These are phyloP conservation scores for Claviceps digitariae DNA, from an alignment of 2,329 filamentous ascomycete genomes.

Conservation along the genomic window DNA sequence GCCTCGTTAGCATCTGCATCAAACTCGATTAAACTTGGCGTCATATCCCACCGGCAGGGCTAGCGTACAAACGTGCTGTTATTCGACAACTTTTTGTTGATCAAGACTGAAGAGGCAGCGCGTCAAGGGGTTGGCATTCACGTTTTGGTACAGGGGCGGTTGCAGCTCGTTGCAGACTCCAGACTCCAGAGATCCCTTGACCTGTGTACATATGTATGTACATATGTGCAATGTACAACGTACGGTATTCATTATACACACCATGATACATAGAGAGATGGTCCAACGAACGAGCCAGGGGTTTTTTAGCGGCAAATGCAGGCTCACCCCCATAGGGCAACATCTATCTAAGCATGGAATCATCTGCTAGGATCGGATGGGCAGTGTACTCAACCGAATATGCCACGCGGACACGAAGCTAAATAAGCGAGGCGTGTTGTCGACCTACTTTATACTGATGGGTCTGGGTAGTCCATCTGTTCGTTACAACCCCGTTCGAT, in stretches of 20 bases:
- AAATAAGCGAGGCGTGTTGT: background rate
- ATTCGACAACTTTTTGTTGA: no score
- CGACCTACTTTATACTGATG: background rate
- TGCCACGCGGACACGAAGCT: background rate
- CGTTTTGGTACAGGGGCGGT: background rate
- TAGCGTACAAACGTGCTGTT: no score
- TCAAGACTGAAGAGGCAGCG: background rate
- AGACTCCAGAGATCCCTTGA: background rate
- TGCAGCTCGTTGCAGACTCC: constrained; percentile 1
- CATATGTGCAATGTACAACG: background rate
- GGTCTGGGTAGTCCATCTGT: background rate
- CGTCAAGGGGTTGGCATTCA: background rate
- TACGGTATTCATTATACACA: no score
- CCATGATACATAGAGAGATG: no score
- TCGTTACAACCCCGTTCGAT: background rate
- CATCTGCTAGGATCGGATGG: background rate
- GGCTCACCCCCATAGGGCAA: background rate
- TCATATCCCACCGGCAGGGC: no score
- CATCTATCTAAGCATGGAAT: background rate
- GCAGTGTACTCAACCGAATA: background rate
- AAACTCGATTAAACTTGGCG: no score
- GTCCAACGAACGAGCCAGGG: background rate
- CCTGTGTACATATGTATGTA: background rate
- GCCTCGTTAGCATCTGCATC: no score
- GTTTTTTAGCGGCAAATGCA: background rate